Evolutionary conservation across 208 protist genomes (phyloP), one percentile per base, ranked within the genome.

Genomic region (Acanthamoeba royreba): DNA sequence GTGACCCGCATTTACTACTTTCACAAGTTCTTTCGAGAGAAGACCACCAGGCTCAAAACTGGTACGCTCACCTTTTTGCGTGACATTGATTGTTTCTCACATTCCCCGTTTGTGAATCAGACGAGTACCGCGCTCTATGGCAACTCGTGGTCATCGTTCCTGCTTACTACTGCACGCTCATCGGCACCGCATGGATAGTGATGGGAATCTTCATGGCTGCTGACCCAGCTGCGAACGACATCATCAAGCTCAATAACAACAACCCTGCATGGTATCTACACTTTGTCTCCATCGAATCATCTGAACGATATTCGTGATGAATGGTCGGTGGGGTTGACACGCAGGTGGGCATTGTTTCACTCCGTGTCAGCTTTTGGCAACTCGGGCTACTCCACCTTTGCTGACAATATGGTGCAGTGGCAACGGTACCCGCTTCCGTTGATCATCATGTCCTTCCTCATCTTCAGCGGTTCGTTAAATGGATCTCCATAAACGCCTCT

Each of bases 321-420:
- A n/a, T n/a, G n/a, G n/a, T n/a, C n/a, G n/a, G n/a, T n/a, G n/a
- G n/a, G n/a, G n/a, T n/a, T n/a, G n/a, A n/a, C n/a, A n/a, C n/a
- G n/a, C n/a, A 88, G 86, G 86, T 92, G 87, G 87, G 40, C 87
- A 25, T 33, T 92, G 15, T 92, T 92, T 45, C 9, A 92, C 17
- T 42, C 87, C 4, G 33, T 92, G n/a, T 92, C 87, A 3, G 58
- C 58, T 2, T 55, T 92, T 42, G n/a, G 28, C 13, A 92, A 92
- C n/a, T 40, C 87, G 11, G 87, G 87, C 25, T 52, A 55, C 13
- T 53, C 87, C 17, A 72, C 40, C 38, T 45, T 46, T 4, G 25
- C 87, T n/a, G 42, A 92, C 87, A 79, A 53, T 45, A 63, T 92
- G 87, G 15, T 92, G 43, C n/a, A 19, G 4, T 92, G n/a, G 13